Evolutionary conservation across 495 filamentous ascomycete genomes (phyloP), one percentile per base, ranked within the genome.

Genomic region (Staphylotrichum longicolle): DNA sequence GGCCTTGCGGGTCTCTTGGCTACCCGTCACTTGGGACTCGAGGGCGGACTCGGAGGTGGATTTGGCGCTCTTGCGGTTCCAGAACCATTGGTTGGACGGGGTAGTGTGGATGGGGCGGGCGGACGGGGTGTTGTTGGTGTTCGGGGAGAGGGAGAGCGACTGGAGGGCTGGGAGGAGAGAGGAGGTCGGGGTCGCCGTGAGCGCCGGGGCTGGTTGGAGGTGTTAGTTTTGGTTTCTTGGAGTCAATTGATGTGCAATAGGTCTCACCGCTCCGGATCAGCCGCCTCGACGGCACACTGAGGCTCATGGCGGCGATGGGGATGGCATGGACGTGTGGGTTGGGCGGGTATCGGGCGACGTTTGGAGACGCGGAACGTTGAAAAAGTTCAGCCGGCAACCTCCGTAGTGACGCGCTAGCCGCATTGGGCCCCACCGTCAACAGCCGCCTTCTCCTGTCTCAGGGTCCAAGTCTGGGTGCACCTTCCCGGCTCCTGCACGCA

Each of bases 221-320:
- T 15, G 20, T 5, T 35, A 35, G 52, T 4, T 30, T 47, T 4
- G n/a, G 42, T 54, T 33, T 53, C 58, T 27, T 1, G 20, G 0
- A 1, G 20, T 52, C 44, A 27, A 37, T 57, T 52, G 32, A 37
- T 59, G 14, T 27, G 20, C 1, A 1, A 27, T 27, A n/a, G 47
- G 40, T 20, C 71, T 54, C 73, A 79, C 78, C 72, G 50, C 70
- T 67, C 62, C 67, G 63, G 59, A 73, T 64, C 60, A 75, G 70
- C 74, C 71, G 74, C 67, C 77, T 66, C 50, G 74, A 74, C 64
- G 77, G 77, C 57, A 78, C 51, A 59, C 72, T 75, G 67, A 79
- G 63, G 64, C 68, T 79, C 77, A 80, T 80, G 63, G 65, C 70
- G 69, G 62, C 68, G 66, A 63, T 65, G 56, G 57, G 63, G 58